Evolutionary conservation across 371 early-diverging fungal species (phyloP).

Genomic region (Actinomortierella wolfii): DNA sequence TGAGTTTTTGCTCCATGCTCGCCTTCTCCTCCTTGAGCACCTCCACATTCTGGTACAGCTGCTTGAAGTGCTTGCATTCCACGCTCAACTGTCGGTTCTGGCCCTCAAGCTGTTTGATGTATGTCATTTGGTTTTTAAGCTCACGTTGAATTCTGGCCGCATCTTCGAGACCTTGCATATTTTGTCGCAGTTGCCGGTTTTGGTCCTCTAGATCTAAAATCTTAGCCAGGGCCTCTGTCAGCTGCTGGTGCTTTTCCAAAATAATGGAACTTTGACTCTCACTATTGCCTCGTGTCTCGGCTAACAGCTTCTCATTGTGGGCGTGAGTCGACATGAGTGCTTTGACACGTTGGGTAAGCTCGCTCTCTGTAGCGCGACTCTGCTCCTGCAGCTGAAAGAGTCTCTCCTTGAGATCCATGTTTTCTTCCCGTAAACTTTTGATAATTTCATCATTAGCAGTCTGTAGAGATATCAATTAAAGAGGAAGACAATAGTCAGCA

Average conservation of each 20-base stretch:
- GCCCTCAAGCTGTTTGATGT: constrained; percentile 43
- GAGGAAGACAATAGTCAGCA: too few relatives aligned
- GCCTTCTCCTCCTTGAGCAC: constrained; percentile 43
- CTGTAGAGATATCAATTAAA: too few relatives aligned
- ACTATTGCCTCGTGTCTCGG: constrained; percentile 19
- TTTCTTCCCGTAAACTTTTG: constrained; percentile 33
- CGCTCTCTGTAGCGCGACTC: constrained; percentile 32
- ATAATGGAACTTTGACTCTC: constrained; percentile 28
- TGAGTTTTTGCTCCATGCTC: constrained; percentile 32
- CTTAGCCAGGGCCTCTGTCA: constrained; percentile 20
- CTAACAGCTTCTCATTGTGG: constrained; percentile 23
- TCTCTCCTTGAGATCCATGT: constrained; percentile 24
- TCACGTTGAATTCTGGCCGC: constrained; percentile 26
- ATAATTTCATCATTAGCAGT: constrained; percentile 18
- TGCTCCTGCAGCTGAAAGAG: constrained; percentile 24
- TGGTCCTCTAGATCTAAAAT: constrained; percentile 35
- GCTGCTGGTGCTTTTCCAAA: constrained; percentile 31
- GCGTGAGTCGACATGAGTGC: constrained; percentile 21
- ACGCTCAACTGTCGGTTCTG: constrained; percentile 36
- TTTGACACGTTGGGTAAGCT: constrained; percentile 19
- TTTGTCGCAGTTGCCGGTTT: constrained; percentile 28
- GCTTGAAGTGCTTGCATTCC: constrained; percentile 46
- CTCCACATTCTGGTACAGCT: constrained; percentile 46
- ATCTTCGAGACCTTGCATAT: constrained; percentile 25
- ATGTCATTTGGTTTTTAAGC: constrained; percentile 38